phyloP scores from a whole-genome alignment of 441 rosid genomes.

The Euphorbia celastroides region DNA sequence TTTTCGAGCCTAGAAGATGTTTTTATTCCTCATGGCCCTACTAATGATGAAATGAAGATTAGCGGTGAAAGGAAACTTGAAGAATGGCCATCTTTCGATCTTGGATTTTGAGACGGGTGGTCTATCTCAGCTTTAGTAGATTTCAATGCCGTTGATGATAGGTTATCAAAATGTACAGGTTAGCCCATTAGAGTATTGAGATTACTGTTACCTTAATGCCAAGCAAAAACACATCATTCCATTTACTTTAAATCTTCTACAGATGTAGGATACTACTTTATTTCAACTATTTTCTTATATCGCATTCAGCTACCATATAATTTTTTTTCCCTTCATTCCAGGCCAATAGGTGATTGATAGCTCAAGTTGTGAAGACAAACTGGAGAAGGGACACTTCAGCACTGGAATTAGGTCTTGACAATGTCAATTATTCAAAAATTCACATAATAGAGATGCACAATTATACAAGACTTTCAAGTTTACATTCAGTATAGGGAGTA shows the following conservation, averaged over 20 bases:
- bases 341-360: slow-evolving; percentile 10
- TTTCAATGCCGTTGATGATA: neutral
- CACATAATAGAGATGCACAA: neutral
- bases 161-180: slow-evolving; percentile 10
- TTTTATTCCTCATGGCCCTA: slow-evolving; percentile 8
- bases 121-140: neutral
- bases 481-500: neutral
- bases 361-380: neutral
- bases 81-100: slow-evolving; percentile 45
- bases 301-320: neutral
- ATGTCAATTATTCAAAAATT: neutral
- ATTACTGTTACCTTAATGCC: neutral
- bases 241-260: neutral
- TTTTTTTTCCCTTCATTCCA: neutral
- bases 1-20: slow-evolving; percentile 6
- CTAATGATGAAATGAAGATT: slow-evolving; percentile 16
- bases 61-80: slow-evolving; percentile 17
- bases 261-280: neutral
- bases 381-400: neutral
- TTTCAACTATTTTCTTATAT: neutral
- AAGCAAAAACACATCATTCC: neutral
- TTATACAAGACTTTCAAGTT: neutral
- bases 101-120: slow-evolving; percentile 36
- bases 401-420: neutral
- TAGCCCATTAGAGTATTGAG: neutral